Evolutionary conservation across 139 green algal species (phyloP), one percentile per base, ranked within the genome.

Genomic region (Haematococcus lacustris): DNA sequence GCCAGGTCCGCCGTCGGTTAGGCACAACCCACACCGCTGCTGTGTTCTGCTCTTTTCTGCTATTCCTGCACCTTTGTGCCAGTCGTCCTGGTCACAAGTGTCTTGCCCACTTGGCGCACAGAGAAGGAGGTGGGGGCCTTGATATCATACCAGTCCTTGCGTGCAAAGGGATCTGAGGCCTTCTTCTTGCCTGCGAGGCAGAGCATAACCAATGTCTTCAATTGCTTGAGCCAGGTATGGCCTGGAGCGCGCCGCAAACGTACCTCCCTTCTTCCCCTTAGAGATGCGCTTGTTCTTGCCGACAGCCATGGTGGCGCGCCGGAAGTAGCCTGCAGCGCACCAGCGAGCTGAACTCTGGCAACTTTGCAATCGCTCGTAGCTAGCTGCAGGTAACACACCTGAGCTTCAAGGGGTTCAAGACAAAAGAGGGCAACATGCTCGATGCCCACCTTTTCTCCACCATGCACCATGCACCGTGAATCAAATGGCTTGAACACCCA

Each of bases 71-170:
- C 93, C 92, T 99, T 99, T 78, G 96, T 99, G 66, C 96, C 96
- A 79, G 92, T 82, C 21, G 96, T 98, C 38, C 96, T 83, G 47
- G 94, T 98, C 25, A 98, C 92, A 68, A 98, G 86, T 17, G 96
- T 99, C 95, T 99, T 98, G 84, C 96, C 96, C 34, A 98, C 81
- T 66, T 93, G 93, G 73, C 93, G 87, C 59, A 86, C 74, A 51
- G 76, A 85, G 90, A 99, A 99, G 80, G 93, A 91, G 78, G 83
- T 92, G 62, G 96, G 96, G 9, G 96, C 96, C 90, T 99, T 99
- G 82, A 99, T 90, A 77, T 98, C 92, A 91, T 99, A 99, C 94
- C 96, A 99, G 85, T 99, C 95, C 93, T 99, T 99, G 90, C 98
- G 98, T 60, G 87, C 80, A 88, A 99, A 99, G 68, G 96, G 95